Base-by-base conservation (phyloP, 2,329 filamentous ascomycete species). In the Scopulariopsis brevicaulis region DNA sequence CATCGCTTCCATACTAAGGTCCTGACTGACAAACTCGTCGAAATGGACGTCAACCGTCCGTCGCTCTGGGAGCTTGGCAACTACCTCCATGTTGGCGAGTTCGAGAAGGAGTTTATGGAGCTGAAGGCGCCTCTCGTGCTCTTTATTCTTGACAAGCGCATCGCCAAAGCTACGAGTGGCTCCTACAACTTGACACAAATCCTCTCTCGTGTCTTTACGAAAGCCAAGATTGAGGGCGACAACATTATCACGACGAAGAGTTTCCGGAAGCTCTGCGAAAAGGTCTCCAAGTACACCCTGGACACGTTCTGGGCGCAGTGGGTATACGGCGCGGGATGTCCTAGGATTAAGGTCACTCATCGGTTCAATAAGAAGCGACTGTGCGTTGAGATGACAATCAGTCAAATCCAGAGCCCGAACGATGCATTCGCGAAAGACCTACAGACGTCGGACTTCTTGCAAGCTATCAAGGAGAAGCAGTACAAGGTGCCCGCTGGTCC, bases 321-420 rank as follows among this genome's bases (percentile, higher is more conserved):
- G 93, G 83, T 99, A 0, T 82, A 87, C 62, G 87, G 89, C 12
- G 86, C 90, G 18, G 95, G 95, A 0, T 97, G 92, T 65, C 94
- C 95, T 0, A 83, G 85, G 50, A 96, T 99, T 64, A 80, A 87
- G 54, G 89, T 96, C 54, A 88, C 85, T 46, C 92, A 96, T 63
- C 83, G 86, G 20, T 99, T 99, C 74, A 99, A 99, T 69, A 97
- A 97, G 75, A 99, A 99, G 75, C 89, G 95, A 64, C 79, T 97
- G 4, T 92, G 93, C 32, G 90, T 99, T 1, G 92, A 97, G 70
- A 88, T 99, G 77, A 87, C 84, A 11, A 89, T 99, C 62, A 82
- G 81, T 55, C 95, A 99, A 70, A 82, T 83, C 0, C 90, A 85
- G 61, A 73, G 53, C 1, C 53, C 56, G 3, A 32, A 55, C 15